Base-by-base conservation (phyloP, 768 basidiomycete genomes). In the Mycena maculata region DNA sequence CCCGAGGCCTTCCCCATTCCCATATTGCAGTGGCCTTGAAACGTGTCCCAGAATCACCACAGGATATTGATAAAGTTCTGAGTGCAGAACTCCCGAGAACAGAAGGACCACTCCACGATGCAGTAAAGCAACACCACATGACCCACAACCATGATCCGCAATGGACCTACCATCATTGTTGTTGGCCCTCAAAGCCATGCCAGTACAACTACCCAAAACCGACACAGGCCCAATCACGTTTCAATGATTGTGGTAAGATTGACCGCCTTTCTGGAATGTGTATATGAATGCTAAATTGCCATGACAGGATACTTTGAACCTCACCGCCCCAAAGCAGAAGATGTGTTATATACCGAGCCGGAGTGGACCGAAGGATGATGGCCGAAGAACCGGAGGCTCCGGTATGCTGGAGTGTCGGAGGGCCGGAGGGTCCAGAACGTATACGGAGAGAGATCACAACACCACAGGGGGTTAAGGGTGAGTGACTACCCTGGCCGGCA, bases 191-290 rank as follows among this genome's bases (percentile, higher is more conserved):
- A 9, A 30, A 57, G 13, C 33, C 33, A 31, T 57, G 56, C 42
- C 56, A 57, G 25, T 57, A 57, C 16, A 31, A 23, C 10, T 45
- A 30, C 20, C 56, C 56, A 10, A 57, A 57, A 12, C 27, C 41
- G 1, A 31, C 30, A 28, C 25, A 57, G 27, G 4, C 7, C 16
- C 27, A 57, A 31, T 57, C 56, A 11, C 8, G 1, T 8, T 57
- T 57, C 28, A 45, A 56, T 42, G 55, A 56, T n/a, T 39, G 55
- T 27, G 55, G 55, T 56, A 16, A 4, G 23, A n/a, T n/a, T 36
- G 33, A 6, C 13, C 33, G 2, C 28, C 23, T 16, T 30, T 2
- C 11, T 18, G 23, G 2, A 6, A 6, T 22, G 6, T 2, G 25
- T 27, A 13, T 20, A 30, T 12, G 4, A 27, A 10, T 38, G n/a